Evolutionary conservation across 1,139 yeast genomes (phyloP).

Genomic region (Petasospora fabianii): DNA sequence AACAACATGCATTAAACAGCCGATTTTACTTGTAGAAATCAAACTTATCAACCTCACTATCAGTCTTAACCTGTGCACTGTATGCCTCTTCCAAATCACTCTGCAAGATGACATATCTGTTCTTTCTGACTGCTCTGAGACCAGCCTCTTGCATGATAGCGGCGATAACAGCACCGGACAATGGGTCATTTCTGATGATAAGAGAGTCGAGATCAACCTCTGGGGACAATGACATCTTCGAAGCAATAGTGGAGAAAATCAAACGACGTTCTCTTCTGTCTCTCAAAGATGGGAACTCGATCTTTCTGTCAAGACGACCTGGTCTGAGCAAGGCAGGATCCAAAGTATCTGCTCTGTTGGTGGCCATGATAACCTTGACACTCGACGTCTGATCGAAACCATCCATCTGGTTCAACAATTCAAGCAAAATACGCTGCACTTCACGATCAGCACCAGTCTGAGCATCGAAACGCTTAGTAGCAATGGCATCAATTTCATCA

Average conservation of each 20-base stretch:
- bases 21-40: slow-evolving; percentile 78
- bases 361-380: slow-evolving; percentile 97
- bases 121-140: slow-evolving; percentile 94
- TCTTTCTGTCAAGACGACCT: slow-evolving; percentile 96
- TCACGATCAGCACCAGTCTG: slow-evolving; percentile 94
- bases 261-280: slow-evolving; percentile 97
- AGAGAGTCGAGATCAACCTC: slow-evolving; percentile 95
- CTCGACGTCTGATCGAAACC: slow-evolving; percentile 96
- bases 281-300: slow-evolving; percentile 91
- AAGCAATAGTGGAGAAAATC: slow-evolving; percentile 93
- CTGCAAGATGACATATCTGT: slow-evolving; percentile 93
- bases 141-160: slow-evolving; percentile 99
- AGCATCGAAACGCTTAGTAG: slow-evolving; percentile 82
- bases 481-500: slow-evolving; percentile 98
- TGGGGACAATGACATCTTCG: slow-evolving; percentile 96
- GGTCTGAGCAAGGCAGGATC: slow-evolving; percentile 97
- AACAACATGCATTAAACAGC: not conserved
- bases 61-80: slow-evolving; percentile 92
- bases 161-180: slow-evolving; percentile 96
- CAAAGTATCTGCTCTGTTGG: slow-evolving; percentile 89
- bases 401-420: slow-evolving; percentile 89
- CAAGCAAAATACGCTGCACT: slow-evolving; percentile 98
- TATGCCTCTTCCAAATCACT: slow-evolving; percentile 97
- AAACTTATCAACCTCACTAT: slow-evolving; percentile 93
- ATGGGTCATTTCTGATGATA: slow-evolving; percentile 92